Evolutionary conservation across 2,329 filamentous ascomycete species (phyloP), one percentile per base, ranked within the genome.

Genomic region (Lojkania enalia): DNA sequence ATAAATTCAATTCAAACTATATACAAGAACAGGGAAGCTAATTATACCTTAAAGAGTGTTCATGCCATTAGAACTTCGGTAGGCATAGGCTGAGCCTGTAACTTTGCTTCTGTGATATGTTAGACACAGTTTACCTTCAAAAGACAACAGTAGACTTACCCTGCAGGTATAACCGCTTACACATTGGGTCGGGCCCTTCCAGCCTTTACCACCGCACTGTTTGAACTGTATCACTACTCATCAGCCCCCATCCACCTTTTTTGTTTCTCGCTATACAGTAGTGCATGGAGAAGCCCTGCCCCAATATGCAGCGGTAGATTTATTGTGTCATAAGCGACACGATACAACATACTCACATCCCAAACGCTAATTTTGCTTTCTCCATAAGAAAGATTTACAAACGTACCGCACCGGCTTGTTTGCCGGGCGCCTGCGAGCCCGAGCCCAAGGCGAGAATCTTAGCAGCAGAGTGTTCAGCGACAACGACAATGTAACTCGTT

Each of bases 401-500:
- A 51, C 49, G 42, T 55, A 52, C 52, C 43, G 48, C 50, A n/a
- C 42, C 45, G 30, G 48, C 45, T 16, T 21, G 25, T 14, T 45
- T 46, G 14, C 15, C 18, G 30, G 46, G 31, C 15, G 33, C 23
- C 14, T 35, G 11, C 3, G 41, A 35, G 15, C 37, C 32, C 2
- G 12, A n/a, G 18, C 46, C 40, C 20, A 61, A 48, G 23, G 64
- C 67, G 20, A 70, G 57, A 25, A 71, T 70, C 60, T 67, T 69
- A n/a, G 59, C 65, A 29, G 66, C 64, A 16, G 68, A 67, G 43
- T 70, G 66, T 39, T 71, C 68, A 16, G 63, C 68, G 7, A 60
- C 50, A 5, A 57, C 50, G 31, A 70, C 64, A 15, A 71, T 70
- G 57, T 69, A 67, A 2, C 66, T 58, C 18, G 66, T 67, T 15